These are phyloP conservation scores for Macadamia integrifolia DNA, from an alignment of 164 flowering plant genomes.

Conservation along the genomic window DNA sequence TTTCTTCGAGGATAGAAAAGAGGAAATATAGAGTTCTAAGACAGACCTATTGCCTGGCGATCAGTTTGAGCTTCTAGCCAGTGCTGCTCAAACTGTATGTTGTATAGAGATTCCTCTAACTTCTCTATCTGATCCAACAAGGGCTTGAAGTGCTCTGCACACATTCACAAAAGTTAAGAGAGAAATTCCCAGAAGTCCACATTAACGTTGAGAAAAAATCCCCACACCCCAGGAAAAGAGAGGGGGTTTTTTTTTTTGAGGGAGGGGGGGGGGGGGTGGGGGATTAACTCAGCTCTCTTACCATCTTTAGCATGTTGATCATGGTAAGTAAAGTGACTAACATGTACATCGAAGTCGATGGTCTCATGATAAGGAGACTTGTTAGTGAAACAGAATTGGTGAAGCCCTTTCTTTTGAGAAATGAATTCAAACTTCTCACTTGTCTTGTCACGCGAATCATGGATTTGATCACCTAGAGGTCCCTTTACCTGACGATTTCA, in stretches of 20 bases:
- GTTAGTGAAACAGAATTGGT: conserved; percentile 76
- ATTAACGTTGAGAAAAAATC: neutral
- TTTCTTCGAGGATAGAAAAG: neutral
- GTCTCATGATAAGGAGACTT: conserved; percentile 66
- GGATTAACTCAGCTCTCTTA: conserved; percentile 20
- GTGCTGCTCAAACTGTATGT: conserved; percentile 93
- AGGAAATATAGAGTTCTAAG: neutral
- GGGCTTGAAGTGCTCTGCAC: conserved; percentile 86
- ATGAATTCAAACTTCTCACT: conserved; percentile 82
- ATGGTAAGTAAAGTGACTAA: conserved; percentile 40
- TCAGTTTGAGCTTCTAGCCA: conserved; percentile 98
- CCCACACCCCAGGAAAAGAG: conserved; percentile 44
- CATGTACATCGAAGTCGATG: conserved; percentile 53
- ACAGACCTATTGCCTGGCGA: conserved; percentile 80
- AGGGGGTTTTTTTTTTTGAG: conserved; percentile 60
- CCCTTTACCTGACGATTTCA: conserved; percentile 70
- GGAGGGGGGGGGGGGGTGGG: conserved; percentile 71
- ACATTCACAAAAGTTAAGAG: conserved; percentile 6
- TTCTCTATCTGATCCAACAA: conserved; percentile 77
- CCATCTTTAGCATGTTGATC: conserved; percentile 73
- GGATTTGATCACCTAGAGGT: conserved; percentile 79
- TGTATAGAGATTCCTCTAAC: conserved; percentile 84
- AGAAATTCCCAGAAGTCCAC: neutral
- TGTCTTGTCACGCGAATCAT: conserved; percentile 66
- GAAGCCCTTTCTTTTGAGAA: conserved; percentile 65